Conservation (phyloP, 148 eudicot genomes). For the Spergularia marina region DNA sequence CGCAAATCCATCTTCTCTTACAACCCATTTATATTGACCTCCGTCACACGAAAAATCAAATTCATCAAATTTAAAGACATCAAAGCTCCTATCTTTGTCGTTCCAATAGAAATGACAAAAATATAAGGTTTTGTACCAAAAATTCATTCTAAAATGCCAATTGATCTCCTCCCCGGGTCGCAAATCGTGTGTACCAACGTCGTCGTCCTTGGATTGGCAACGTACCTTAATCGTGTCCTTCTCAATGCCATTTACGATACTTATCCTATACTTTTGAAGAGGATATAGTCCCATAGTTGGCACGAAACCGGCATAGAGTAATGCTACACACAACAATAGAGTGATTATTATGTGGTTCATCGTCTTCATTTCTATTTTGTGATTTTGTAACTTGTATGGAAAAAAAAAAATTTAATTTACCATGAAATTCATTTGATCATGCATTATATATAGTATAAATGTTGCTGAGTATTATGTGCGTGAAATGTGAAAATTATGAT, state of each 20-base stretch:
- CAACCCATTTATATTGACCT: neutral
- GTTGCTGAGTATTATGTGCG: neutral
- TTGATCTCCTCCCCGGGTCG: neutral
- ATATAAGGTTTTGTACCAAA: neutral
- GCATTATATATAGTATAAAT: neutral
- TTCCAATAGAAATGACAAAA: constrained; percentile 21
- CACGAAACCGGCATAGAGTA: neutral
- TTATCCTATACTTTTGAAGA: neutral
- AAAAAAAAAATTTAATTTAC: neutral
- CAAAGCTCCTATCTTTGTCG: neutral
- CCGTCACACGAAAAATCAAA: too few relatives aligned
- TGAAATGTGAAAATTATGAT: neutral
- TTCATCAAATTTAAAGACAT: neutral
- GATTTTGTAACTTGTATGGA: neutral
- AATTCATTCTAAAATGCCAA: constrained; percentile 15
- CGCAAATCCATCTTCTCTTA: neutral
- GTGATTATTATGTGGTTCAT: neutral
- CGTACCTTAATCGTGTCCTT: neutral
- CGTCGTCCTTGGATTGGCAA: constrained; percentile 20
- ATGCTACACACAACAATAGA: neutral
- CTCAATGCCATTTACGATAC: neutral
- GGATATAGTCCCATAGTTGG: constrained; percentile 14
- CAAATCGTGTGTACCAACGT: constrained; percentile 10
- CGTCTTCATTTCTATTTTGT: neutral
- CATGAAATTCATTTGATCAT: neutral